These are phyloP conservation scores for Boletus tylopilopsis DNA, from an alignment of 768 basidiomycete genomes.

Conservation along the genomic window DNA sequence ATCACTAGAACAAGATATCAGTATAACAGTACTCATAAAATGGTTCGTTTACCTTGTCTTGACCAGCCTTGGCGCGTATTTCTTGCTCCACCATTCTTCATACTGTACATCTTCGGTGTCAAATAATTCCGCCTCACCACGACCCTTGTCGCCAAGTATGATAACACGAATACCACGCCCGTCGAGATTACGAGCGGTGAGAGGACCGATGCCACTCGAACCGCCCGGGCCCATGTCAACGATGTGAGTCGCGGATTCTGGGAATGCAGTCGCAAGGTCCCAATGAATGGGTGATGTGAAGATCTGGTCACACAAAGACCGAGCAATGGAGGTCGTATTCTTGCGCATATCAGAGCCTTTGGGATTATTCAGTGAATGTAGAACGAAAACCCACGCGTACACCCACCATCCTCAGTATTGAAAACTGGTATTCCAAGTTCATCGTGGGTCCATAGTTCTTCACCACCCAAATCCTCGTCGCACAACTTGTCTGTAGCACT, in stretches of 20 bases:
- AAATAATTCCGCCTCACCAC: constrained; percentile 85
- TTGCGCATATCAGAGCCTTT: constrained; percentile 82
- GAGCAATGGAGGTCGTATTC: constrained; percentile 68
- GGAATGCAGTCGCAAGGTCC: constrained; percentile 87
- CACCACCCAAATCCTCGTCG: constrained; percentile 66
- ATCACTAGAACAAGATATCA: constrained; percentile 49
- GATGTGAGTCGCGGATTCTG: constrained; percentile 86
- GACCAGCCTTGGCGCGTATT: constrained; percentile 79
- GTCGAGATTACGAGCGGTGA: constrained; percentile 87
- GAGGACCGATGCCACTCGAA: constrained; percentile 84
- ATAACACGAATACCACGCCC: constrained; percentile 91
- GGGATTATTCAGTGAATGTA: constrained; percentile 12
- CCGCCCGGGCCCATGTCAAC: constrained; percentile 98
- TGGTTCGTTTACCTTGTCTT: constrained; percentile 68
- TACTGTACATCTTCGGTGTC: constrained; percentile 57
- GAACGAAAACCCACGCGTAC: constrained; percentile 16
- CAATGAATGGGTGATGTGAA: constrained; percentile 92
- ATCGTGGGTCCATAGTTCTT: constrained; percentile 70
- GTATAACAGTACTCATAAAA: not conserved
- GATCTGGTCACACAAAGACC: constrained; percentile 89
- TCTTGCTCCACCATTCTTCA: constrained; percentile 91
- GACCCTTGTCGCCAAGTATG: constrained; percentile 86
- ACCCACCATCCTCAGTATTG: constrained; percentile 88
- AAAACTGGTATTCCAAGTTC: constrained; percentile 84
- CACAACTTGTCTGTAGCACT: constrained; percentile 74